Evolutionary conservation across 1,139 yeast genomes (phyloP).

Genomic region (Zygoascus sp.): DNA sequence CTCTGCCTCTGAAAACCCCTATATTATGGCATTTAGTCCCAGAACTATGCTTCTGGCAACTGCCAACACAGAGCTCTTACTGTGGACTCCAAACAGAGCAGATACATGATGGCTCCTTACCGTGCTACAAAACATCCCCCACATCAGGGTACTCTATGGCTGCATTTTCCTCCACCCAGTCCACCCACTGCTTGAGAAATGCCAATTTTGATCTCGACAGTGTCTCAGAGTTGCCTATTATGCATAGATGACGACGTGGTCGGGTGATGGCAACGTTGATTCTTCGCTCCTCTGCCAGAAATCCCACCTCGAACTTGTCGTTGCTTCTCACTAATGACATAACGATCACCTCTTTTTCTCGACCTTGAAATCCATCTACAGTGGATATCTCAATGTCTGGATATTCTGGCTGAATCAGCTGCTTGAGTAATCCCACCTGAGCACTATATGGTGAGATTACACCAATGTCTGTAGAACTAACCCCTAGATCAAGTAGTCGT

Average conservation of each 20-base stretch:
- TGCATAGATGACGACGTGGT: slow-evolving; percentile 78
- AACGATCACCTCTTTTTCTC: slow-evolving; percentile 82
- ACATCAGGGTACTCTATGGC: slow-evolving; percentile 67
- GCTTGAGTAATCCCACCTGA: slow-evolving; percentile 64
- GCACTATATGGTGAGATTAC: slow-evolving; percentile 87
- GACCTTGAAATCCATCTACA: slow-evolving; percentile 90
- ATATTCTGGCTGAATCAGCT: slow-evolving; percentile 42
- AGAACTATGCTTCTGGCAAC: slow-evolving; percentile 70
- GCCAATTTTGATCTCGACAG: slow-evolving; percentile 46
- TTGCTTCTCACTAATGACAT: slow-evolving; percentile 81
- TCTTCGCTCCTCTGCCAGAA: slow-evolving; percentile 58
- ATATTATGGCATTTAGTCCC: slow-evolving; percentile 71
- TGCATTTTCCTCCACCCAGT: slow-evolving; percentile 62
- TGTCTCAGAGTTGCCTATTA: slow-evolving; percentile 82
- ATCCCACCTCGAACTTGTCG: slow-evolving; percentile 62
- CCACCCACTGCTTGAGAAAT: slow-evolving; percentile 63
- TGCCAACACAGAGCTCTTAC: slow-evolving; percentile 56
- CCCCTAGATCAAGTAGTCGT: slow-evolving; percentile 47
- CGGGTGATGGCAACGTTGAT: slow-evolving; percentile 90
- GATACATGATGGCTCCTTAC: background rate
- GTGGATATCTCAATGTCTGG: slow-evolving; percentile 75
- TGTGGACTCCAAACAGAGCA: slow-evolving; percentile 36
- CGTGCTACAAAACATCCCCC: slow-evolving; percentile 24
- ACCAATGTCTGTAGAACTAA: slow-evolving; percentile 52
- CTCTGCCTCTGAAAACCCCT: slow-evolving; percentile 32